These are phyloP conservation scores for Diaporthe helianthi DNA, from an alignment of 2,329 filamentous ascomycete species.

Conservation along the genomic window DNA sequence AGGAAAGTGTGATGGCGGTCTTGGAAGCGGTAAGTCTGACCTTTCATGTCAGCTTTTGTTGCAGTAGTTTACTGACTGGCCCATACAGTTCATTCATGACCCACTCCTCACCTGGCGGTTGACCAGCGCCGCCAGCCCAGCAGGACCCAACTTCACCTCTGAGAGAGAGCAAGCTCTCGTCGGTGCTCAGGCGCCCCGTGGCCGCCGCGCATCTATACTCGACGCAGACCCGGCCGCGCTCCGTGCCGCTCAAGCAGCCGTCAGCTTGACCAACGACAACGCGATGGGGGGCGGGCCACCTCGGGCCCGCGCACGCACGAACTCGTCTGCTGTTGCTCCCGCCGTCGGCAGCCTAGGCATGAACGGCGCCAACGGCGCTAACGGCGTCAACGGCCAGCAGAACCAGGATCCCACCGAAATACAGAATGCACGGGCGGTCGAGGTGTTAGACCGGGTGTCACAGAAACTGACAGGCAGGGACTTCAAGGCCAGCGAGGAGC, in stretches of 20 bases:
- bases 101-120: conserved; percentile 98
- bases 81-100: conserved; percentile 89
- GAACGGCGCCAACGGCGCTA: conserved; percentile 48
- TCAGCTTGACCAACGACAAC: conserved; percentile 40
- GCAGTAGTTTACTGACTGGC: conserved; percentile 37
- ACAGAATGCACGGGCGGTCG: conserved; percentile 90
- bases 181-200: conserved; percentile 56
- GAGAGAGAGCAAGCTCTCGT: conserved; percentile 63
- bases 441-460: conserved; percentile 89
- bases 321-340: conserved; percentile 57
- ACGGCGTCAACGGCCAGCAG: conserved; percentile 44
- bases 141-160: conserved; percentile 71
- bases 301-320: conserved; percentile 62
- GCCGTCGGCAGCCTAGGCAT: conserved; percentile 42
- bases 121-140: conserved; percentile 66
- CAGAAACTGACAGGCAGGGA: conserved; percentile 96
- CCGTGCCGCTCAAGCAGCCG: conserved; percentile 52
- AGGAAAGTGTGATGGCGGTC: conserved; percentile 98
- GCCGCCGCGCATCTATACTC: conserved; percentile 73
- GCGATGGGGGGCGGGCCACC: conserved; percentile 55
- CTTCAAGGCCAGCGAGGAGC: conserved; percentile 85
- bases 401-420: conserved; percentile 68
- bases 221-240: conserved; percentile 68
- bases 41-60: conserved; percentile 15
- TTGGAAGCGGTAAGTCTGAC: conserved; percentile 83